Percentiles rank a stretch among this genome's conserved stretches.
phyloP scores from a whole-genome alignment of 306 rosid species.

The Malus sieversii region DNA sequence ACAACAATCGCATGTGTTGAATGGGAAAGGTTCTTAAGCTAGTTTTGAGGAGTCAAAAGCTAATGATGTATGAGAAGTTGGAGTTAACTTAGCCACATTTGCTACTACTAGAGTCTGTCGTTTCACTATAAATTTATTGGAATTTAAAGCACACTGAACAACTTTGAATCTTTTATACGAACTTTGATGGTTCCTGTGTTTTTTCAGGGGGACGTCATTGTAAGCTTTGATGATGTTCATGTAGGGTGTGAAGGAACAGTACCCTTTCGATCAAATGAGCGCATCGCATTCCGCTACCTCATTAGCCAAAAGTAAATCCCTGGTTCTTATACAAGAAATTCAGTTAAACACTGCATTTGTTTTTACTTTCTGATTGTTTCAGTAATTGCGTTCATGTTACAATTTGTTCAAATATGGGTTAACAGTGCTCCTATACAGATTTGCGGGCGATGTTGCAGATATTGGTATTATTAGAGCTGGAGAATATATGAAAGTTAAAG shows the following conservation, averaged over 20 bases:
- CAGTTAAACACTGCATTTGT: background rate
- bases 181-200: background rate
- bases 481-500: constrained; percentile 44
- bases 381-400: background rate
- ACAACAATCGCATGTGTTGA: background rate
- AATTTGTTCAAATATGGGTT: background rate
- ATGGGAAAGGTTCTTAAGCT: background rate
- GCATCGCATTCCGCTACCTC: constrained; percentile 90
- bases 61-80: background rate
- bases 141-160: background rate
- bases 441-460: constrained; percentile 82
- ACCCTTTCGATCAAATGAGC: constrained; percentile 84
- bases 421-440: constrained; percentile 51
- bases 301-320: constrained; percentile 81
- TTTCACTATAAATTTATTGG: background rate
- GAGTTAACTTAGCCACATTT: background rate
- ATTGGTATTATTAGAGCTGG: constrained; percentile 92
- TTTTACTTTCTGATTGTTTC: background rate
- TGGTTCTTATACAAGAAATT: constrained; percentile 11
- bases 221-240: constrained; percentile 73
- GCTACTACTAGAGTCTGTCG: background rate
- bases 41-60: constrained; percentile 11
- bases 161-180: background rate
- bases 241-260: constrained; percentile 96
- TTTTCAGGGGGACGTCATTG: constrained; percentile 93